phyloP scores from a whole-genome alignment of 2,329 filamentous ascomycete genomes.

The Fusarium bulbicola region DNA sequence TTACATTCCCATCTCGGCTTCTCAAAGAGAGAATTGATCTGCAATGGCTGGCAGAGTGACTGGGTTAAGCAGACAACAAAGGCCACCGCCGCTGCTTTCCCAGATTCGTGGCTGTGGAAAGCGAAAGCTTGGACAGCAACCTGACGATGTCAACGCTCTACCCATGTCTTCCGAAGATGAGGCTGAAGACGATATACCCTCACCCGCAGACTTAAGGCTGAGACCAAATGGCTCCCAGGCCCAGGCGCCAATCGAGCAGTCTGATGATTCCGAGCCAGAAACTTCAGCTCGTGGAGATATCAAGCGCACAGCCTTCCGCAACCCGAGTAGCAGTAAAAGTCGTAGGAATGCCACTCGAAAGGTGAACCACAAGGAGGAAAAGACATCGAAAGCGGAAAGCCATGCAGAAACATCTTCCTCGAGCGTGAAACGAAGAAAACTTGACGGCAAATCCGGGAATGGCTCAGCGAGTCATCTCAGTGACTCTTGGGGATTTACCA shows the following conservation, averaged over 20 bases:
- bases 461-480: slow-evolving; percentile 37
- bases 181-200: slow-evolving; percentile 18
- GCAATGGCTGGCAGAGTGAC: slow-evolving; percentile 17
- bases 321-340: neutral
- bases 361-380: neutral
- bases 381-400: neutral
- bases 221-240: neutral
- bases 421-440: slow-evolving; percentile 30
- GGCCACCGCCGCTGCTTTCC: slow-evolving; percentile 28
- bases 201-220: neutral
- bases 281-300: slow-evolving; percentile 45
- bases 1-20: neutral
- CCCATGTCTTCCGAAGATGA: slow-evolving; percentile 46
- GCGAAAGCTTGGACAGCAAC: slow-evolving; percentile 16
- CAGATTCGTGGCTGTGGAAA: neutral
- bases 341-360: slow-evolving; percentile 5
- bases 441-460: neutral
- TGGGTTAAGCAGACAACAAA: slow-evolving; percentile 36
- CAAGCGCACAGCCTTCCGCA: slow-evolving; percentile 45
- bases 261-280: slow-evolving; percentile 43
- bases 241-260: slow-evolving; percentile 2
- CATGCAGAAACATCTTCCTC: slow-evolving; percentile 1
- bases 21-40: neutral
- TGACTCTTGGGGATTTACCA: slow-evolving; percentile 39
- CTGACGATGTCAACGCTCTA: slow-evolving; percentile 34